phyloP scores from a whole-genome alignment of 108 stramenopile species.

The Fragilariopsis cylindrus region DNA sequence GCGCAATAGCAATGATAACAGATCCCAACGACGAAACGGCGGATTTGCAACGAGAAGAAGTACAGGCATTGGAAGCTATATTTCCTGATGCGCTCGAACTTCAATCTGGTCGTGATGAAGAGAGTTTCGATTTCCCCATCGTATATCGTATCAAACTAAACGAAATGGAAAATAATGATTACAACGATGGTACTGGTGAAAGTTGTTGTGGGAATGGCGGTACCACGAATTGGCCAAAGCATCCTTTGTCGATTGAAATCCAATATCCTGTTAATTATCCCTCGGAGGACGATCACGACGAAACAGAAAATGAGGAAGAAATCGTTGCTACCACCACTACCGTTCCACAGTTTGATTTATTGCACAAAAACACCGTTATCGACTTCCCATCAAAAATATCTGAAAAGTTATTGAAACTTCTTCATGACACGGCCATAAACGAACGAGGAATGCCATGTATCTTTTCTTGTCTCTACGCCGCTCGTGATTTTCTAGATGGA shows the following conservation, averaged over 20 bases:
- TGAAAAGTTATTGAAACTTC: conserved; percentile 36
- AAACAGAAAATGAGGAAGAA: background rate
- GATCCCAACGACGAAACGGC: conserved; percentile 64
- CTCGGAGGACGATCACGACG: background rate
- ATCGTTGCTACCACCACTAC: background rate
- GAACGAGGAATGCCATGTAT: conserved; percentile 76
- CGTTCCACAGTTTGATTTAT: conserved; percentile 45
- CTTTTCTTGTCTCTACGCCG: conserved; percentile 64
- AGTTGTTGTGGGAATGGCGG: background rate
- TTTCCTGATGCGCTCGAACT: conserved; percentile 68
- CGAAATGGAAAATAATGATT: background rate
- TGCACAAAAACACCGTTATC: conserved; percentile 69
- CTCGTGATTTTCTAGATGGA: conserved; percentile 63
- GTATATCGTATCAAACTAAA: conserved; percentile 53
- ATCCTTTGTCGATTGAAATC: conserved; percentile 49
- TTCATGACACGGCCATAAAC: conserved; percentile 39
- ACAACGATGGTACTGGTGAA: conserved; percentile 1
- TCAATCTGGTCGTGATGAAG: conserved; percentile 39
- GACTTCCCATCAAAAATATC: conserved; percentile 52
- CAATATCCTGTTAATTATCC: conserved; percentile 70
- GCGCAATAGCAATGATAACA: background rate
- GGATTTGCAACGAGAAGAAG: conserved; percentile 67
- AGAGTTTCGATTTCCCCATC: conserved; percentile 55
- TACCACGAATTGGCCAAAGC: conserved; percentile 57
- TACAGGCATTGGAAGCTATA: conserved; percentile 67